Conservation (phyloP, 2,329 filamentous ascomycete genomes). For the Drechslerella dactyloides region DNA sequence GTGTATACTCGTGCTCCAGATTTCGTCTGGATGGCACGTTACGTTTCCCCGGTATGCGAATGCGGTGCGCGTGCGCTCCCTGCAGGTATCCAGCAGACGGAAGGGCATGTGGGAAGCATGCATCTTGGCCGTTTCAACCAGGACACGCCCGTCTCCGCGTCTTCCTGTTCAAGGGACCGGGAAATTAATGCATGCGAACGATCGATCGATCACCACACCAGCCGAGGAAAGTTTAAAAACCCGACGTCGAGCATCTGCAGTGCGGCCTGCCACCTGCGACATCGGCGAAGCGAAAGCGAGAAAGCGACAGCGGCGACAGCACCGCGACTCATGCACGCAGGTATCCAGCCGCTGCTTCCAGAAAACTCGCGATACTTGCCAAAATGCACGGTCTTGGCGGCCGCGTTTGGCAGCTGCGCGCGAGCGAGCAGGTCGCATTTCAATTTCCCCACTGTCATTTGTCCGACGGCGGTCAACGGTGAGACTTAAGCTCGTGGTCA, state of each 20-base stretch:
- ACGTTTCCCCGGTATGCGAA: too few relatives aligned
- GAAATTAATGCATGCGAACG: slow-evolving; percentile 22
- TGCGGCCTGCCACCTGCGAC: slow-evolving; percentile 21
- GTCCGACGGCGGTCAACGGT: not conserved
- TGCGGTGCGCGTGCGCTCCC: too few relatives aligned
- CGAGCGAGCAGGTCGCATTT: too few relatives aligned
- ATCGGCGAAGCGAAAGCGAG: slow-evolving; percentile 14
- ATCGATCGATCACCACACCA: not conserved
- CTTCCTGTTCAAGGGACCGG: slow-evolving; percentile 29
- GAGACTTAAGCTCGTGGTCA: too few relatives aligned
- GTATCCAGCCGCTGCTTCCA: not conserved
- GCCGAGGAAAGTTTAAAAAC: slow-evolving; percentile 17
- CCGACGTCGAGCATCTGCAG: too few relatives aligned
- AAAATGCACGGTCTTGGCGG: not conserved
- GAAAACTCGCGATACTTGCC: not conserved
- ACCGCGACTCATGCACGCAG: not conserved
- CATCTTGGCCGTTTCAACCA: slow-evolving; percentile 47
- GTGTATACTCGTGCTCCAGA: too few relatives aligned
- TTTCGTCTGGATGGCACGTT: not conserved
- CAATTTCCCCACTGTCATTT: too few relatives aligned
- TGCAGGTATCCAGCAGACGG: too few relatives aligned
- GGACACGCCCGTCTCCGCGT: not conserved
- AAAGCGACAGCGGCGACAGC: not conserved
- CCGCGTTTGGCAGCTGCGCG: slow-evolving; percentile 17
- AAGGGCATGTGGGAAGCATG: too few relatives aligned